A percentile compares a stretch with the other conserved stretches of the same genome.
Conservation (phyloP, 2,329 filamentous ascomycete species). For the Diaporthe australafricana region DNA sequence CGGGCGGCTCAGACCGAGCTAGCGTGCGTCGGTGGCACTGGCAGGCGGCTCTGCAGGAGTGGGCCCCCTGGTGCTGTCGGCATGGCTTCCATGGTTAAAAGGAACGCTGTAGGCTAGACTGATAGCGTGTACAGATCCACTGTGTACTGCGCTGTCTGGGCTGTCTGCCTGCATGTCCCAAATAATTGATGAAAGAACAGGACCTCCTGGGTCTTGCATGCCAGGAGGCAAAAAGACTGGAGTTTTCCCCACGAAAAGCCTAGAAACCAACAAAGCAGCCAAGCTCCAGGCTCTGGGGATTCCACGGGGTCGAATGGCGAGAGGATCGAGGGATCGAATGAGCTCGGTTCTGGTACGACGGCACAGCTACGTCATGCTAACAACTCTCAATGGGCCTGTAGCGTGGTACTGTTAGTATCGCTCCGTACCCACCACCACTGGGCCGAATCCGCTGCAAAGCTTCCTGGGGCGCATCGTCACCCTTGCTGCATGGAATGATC, state of each 20-base stretch:
- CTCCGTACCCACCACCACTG: background rate
- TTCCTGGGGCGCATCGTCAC: constrained; percentile 25
- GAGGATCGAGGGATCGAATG: constrained; percentile 10
- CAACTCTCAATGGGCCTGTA: background rate
- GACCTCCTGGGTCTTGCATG: constrained; percentile 2
- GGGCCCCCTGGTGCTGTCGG: background rate
- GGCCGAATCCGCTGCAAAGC: constrained; percentile 16
- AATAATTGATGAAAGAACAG: too few species aligned
- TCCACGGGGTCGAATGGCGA: constrained; percentile 18
- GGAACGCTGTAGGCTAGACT: background rate
- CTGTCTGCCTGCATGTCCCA: background rate
- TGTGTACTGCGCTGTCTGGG: background rate
- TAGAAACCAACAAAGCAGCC: background rate
- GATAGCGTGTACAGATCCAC: background rate
- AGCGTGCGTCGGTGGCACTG: background rate
- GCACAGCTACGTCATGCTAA: constrained; percentile 3
- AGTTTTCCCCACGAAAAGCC: background rate
- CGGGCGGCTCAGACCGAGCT: constrained; percentile 26
- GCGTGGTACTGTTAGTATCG: background rate
- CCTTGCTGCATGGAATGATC: constrained; percentile 29
- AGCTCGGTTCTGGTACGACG: background rate
- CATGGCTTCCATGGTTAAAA: background rate
- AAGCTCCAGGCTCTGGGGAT: constrained; percentile 4
- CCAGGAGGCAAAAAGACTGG: constrained; percentile 5
- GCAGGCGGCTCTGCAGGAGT: constrained; percentile 14